Conservation (phyloP, 2,329 filamentous ascomycete genomes). For the Aspergillus awamori region DNA sequence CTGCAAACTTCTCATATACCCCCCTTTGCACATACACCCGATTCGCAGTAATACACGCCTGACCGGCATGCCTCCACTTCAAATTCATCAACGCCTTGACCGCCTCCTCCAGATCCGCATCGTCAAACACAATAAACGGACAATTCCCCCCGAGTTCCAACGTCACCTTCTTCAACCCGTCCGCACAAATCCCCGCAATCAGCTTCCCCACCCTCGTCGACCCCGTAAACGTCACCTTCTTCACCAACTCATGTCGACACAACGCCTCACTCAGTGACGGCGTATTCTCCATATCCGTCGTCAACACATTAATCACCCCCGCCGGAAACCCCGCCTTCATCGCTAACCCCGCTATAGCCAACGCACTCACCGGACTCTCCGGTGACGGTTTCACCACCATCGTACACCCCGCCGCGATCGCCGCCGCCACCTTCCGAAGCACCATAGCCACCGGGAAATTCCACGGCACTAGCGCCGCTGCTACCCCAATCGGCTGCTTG, state of each 20-base stretch:
- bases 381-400: conserved; percentile 75
- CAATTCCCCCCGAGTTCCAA: conserved; percentile 68
- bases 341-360: conserved; percentile 58
- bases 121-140: conserved; percentile 66
- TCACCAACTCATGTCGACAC: conserved; percentile 59
- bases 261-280: conserved; percentile 51
- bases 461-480: conserved; percentile 71
- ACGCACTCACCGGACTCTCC: conserved; percentile 63
- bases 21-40: conserved; percentile 49
- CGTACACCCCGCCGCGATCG: conserved; percentile 71
- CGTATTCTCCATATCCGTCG: conserved; percentile 50
- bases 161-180: conserved; percentile 66
- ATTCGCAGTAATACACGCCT: conserved; percentile 52
- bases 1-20: conserved; percentile 56
- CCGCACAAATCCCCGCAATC: conserved; percentile 61
- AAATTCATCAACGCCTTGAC: conserved; percentile 44
- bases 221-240: conserved; percentile 64
- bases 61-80: conserved; percentile 49
- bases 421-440: conserved; percentile 67
- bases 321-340: conserved; percentile 59
- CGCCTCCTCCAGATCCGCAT: conserved; percentile 60
- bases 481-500: conserved; percentile 73
- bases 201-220: conserved; percentile 65
- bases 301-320: conserved; percentile 64
- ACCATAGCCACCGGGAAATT: conserved; percentile 72